A percentile compares a stretch with the other conserved stretches of the same genome.
phyloP scores from a whole-genome alignment of 1,139 yeast genomes.

The Pichia sp. region DNA sequence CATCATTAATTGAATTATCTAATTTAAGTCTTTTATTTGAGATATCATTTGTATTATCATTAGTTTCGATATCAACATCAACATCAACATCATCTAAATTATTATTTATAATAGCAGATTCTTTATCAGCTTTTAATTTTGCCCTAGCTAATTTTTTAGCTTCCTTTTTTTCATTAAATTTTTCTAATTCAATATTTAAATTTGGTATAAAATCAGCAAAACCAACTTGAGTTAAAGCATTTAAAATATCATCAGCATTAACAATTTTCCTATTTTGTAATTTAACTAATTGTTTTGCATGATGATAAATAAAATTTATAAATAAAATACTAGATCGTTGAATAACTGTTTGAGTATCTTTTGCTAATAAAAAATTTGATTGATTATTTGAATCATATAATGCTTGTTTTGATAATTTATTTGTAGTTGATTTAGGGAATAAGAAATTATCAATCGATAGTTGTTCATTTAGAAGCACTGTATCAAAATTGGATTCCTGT shows the following conservation, averaged over 20 bases:
- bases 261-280: constrained; percentile 53
- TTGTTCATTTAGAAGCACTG: constrained; percentile 49
- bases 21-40: background rate
- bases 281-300: constrained; percentile 52
- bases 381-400: constrained; percentile 21
- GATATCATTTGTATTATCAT: background rate
- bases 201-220: constrained; percentile 50
- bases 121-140: constrained; percentile 16
- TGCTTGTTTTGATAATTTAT: constrained; percentile 49
- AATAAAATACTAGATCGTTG: constrained; percentile 71
- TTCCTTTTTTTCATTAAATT: constrained; percentile 37
- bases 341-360: constrained; percentile 59
- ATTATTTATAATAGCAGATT: constrained; percentile 7
- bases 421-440: constrained; percentile 60
- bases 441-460: constrained; percentile 60
- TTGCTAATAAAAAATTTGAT: constrained; percentile 38
- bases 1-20: constrained; percentile 11
- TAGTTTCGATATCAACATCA: background rate
- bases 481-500: constrained; percentile 45
- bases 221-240: constrained; percentile 52
- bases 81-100: constrained; percentile 12
- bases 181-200: constrained; percentile 43
- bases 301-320: constrained; percentile 58
- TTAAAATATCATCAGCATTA: constrained; percentile 57
- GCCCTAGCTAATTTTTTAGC: constrained; percentile 35